phyloP scores from a whole-genome alignment of 1,284 basidiomycete genomes.

The Kalmanozyma brasiliensis region DNA sequence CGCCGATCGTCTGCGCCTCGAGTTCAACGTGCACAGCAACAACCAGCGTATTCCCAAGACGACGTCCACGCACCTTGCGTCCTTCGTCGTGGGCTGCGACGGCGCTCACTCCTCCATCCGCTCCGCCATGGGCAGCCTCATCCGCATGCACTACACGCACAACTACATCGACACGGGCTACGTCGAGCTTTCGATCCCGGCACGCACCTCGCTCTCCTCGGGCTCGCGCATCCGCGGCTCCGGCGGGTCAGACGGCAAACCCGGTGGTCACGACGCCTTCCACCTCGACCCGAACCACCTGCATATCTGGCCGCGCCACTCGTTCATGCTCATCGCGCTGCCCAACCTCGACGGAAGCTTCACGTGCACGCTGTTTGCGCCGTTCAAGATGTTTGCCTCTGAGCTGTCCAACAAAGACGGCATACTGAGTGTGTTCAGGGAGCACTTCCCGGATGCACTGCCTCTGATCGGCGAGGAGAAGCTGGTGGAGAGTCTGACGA shows the following conservation, averaged over 20 bases:
- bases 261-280: constrained; percentile 71
- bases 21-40: constrained; percentile 29
- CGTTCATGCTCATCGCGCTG: constrained; percentile 98
- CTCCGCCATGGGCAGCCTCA: constrained; percentile 71
- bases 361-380: constrained; percentile 86
- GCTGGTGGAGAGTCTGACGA: constrained; percentile 79
- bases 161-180: constrained; percentile 95
- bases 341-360: constrained; percentile 75
- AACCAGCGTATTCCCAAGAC: constrained; percentile 12
- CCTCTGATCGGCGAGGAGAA: constrained; percentile 81
- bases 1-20: constrained; percentile 22
- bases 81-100: constrained; percentile 56
- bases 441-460: constrained; percentile 87
- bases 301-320: constrained; percentile 98
- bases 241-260: constrained; percentile 24
- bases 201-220: constrained; percentile 72
- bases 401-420: constrained; percentile 64
- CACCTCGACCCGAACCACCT: constrained; percentile 91
- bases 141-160: constrained; percentile 83
- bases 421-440: constrained; percentile 81
- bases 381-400: constrained; percentile 79
- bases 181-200: constrained; percentile 92
- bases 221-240: constrained; percentile 71
- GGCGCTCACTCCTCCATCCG: constrained; percentile 50
- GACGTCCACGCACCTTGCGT: constrained; percentile 24